Percentiles rank a stretch among this genome's conserved stretches.
These are phyloP conservation scores for Fraxinus angustifolia DNA, from an alignment of 305 asterid genomes.

Conservation along the genomic window DNA sequence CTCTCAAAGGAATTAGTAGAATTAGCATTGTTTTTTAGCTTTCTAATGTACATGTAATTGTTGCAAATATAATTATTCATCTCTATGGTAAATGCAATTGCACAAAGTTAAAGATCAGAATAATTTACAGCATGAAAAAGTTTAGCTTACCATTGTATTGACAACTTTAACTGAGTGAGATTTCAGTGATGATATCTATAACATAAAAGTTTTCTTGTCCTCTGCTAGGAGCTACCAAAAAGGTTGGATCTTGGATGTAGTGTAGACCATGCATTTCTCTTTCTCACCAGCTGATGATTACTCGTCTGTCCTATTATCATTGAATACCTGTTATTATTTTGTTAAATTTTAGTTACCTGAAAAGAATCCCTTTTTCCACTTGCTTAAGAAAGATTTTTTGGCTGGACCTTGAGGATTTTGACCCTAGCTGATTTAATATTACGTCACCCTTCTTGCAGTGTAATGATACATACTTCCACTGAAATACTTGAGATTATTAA, in stretches of 20 bases:
- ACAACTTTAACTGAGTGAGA: neutral
- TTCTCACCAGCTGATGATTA: neutral
- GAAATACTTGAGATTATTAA: neutral
- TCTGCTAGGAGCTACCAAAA: neutral
- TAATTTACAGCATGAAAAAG: neutral
- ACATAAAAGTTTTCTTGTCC: neutral
- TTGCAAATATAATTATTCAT: neutral
- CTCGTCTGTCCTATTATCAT: conserved; percentile 10
- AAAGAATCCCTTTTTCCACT: neutral
- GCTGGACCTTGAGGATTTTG: neutral
- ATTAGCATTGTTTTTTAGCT: neutral
- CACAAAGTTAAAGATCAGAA: neutral
- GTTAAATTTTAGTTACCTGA: neutral
- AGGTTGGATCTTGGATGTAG: neutral
- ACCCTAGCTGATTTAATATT: neutral
- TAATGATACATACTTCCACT: neutral
- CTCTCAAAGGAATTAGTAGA: neutral
- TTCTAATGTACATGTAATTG: neutral
- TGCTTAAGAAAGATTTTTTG: neutral
- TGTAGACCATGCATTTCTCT: conserved; percentile 7
- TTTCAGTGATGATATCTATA: neutral
- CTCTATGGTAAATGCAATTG: neutral
- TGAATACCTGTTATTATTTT: neutral
- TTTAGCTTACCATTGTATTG: neutral
- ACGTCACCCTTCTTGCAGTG: neutral